A percentile compares a stretch with the other conserved stretches of the same genome.
These are phyloP conservation scores for Liquidambar formosana DNA, from an alignment of 164 flowering plant species.

Conservation along the genomic window DNA sequence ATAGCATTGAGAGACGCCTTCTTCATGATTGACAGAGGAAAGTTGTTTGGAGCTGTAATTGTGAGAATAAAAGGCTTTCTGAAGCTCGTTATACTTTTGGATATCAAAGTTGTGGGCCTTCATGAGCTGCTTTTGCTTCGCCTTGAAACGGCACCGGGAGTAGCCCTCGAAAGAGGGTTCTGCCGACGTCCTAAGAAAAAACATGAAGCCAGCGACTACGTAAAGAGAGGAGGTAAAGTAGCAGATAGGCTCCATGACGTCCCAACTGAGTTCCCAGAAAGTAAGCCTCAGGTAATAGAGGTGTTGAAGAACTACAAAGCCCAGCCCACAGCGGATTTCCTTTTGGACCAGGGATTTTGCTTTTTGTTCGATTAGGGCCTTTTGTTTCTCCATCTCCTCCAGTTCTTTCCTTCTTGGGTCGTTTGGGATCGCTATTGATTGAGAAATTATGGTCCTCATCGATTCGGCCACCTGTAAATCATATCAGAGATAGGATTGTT, in stretches of 20 bases:
- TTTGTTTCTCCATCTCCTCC: slow-evolving; percentile 38
- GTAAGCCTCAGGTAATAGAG: slow-evolving; percentile 47
- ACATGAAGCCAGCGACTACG: slow-evolving; percentile 34
- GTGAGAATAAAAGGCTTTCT: slow-evolving; percentile 17
- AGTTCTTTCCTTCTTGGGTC: slow-evolving; percentile 41
- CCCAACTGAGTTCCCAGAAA: slow-evolving; percentile 61
- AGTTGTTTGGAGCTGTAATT: not conserved
- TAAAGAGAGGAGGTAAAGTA: slow-evolving; percentile 47
- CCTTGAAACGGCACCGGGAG: slow-evolving; percentile 32
- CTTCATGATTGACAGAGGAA: not conserved
- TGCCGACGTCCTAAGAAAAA: slow-evolving; percentile 43
- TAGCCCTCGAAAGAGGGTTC: slow-evolving; percentile 53
- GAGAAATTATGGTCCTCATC: slow-evolving; percentile 29
- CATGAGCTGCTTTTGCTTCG: slow-evolving; percentile 44
- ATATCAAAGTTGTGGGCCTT: slow-evolving; percentile 28
- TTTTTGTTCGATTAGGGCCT: slow-evolving; percentile 34
- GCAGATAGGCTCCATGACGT: slow-evolving; percentile 65
- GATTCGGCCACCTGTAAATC: slow-evolving; percentile 60
- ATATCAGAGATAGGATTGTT: no score
- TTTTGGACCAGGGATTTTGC: slow-evolving; percentile 35
- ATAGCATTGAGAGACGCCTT: not conserved
- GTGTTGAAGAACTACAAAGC: slow-evolving; percentile 38
- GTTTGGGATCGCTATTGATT: slow-evolving; percentile 19
- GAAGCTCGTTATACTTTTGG: slow-evolving; percentile 28
- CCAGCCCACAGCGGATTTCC: slow-evolving; percentile 49